These are phyloP conservation scores for Pseudogymnoascus destructans DNA, from an alignment of 2,329 filamentous ascomycete genomes.

Conservation along the genomic window DNA sequence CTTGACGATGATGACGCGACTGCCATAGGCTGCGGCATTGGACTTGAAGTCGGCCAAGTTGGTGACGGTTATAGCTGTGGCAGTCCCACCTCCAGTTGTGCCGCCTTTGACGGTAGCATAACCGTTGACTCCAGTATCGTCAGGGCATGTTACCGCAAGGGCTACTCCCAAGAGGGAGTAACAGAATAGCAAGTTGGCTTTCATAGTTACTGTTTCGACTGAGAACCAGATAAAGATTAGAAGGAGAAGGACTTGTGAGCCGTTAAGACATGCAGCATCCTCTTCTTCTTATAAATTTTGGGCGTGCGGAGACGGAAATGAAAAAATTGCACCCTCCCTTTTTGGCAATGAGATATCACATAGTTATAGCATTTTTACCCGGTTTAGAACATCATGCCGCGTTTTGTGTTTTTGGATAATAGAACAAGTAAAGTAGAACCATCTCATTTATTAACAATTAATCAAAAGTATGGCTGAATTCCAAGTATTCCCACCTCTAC, in stretches of 20 bases:
- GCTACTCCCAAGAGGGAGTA: neutral
- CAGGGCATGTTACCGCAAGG: neutral
- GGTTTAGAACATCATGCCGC: too few species aligned
- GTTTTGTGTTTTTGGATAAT: too few species aligned
- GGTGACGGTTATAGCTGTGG: neutral
- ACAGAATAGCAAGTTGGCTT: neutral
- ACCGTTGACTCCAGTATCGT: neutral
- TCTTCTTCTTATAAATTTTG: neutral
- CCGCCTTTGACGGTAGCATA: neutral
- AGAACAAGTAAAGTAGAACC: too few species aligned
- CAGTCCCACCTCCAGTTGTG: neutral
- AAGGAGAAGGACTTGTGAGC: neutral
- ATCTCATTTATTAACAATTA: neutral
- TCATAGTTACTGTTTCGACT: neutral
- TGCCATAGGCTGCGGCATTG: neutral
- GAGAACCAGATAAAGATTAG: neutral
- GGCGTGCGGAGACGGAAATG: neutral
- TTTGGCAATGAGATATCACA: neutral
- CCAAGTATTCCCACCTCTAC: neutral
- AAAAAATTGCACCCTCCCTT: neutral
- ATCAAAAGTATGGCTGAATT: neutral
- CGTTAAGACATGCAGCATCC: neutral
- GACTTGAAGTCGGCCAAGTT: neutral
- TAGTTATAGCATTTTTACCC: too few species aligned
- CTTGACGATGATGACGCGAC: neutral